phyloP scores from a whole-genome alignment of 1,139 yeast genomes.

The Pichia sp. region DNA sequence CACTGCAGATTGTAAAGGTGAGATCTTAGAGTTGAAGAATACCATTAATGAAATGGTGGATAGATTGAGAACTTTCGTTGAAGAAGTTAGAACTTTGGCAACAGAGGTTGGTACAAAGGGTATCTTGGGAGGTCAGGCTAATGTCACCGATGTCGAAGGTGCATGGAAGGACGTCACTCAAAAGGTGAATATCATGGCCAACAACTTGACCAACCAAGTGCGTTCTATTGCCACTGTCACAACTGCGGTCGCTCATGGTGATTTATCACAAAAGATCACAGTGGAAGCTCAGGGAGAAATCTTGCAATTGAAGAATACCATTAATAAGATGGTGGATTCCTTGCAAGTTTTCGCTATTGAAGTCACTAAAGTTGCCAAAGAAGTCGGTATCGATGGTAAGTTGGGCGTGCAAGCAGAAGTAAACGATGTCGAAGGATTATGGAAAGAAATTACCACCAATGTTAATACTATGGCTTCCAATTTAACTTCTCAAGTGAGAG shows the following conservation, averaged over 20 bases:
- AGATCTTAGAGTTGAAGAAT: constrained; percentile 69
- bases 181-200: constrained; percentile 86
- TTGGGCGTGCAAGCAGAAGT: constrained; percentile 90
- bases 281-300: constrained; percentile 89
- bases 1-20: constrained; percentile 86
- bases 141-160: constrained; percentile 88
- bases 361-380: constrained; percentile 84
- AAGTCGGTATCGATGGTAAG: constrained; percentile 90
- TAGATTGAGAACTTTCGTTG: constrained; percentile 79
- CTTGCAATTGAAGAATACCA: constrained; percentile 69
- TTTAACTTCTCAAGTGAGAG: constrained; percentile 86
- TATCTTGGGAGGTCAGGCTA: constrained; percentile 85
- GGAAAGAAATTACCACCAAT: constrained; percentile 91
- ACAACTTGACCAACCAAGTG: constrained; percentile 81
- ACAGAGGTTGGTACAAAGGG: constrained; percentile 89
- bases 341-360: constrained; percentile 82
- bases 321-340: constrained; percentile 88
- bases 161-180: constrained; percentile 92
- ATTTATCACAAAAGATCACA: constrained; percentile 77
- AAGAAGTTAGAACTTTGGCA: constrained; percentile 80
- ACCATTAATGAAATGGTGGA: constrained; percentile 89
- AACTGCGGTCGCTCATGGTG: constrained; percentile 90
- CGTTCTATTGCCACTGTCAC: constrained; percentile 87
- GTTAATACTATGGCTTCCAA: constrained; percentile 92
- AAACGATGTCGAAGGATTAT: constrained; percentile 80